These are phyloP conservation scores for Ilyonectria mors-panacis DNA, from an alignment of 2,329 filamentous ascomycete genomes.

Conservation along the genomic window DNA sequence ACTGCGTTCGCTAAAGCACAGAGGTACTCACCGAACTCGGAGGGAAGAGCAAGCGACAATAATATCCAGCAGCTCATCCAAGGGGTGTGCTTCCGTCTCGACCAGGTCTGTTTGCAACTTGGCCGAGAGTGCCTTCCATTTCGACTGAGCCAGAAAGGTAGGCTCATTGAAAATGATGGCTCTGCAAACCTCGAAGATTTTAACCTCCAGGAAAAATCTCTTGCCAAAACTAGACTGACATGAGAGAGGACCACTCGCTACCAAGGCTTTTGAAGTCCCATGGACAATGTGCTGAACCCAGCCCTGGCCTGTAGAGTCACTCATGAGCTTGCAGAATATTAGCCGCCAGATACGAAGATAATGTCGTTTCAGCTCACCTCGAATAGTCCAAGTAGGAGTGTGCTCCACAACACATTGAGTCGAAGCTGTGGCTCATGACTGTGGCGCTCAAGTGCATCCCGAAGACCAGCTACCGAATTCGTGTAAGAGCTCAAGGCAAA, in stretches of 20 bases:
- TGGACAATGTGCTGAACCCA: constrained; percentile 55
- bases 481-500: constrained; percentile 47
- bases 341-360: not conserved
- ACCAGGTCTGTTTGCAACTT: not conserved
- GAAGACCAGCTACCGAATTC: constrained; percentile 44
- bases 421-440: not conserved
- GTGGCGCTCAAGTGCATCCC: constrained; percentile 34
- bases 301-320: constrained; percentile 49
- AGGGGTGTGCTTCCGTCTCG: fast-evolving
- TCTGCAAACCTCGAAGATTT: constrained; percentile 52
- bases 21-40: constrained; percentile 47
- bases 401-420: constrained; percentile 51
- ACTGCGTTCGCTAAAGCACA: too few relatives aligned
- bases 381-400: constrained; percentile 52
- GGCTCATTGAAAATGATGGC: constrained; percentile 51
- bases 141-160: constrained; percentile 43
- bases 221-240: constrained; percentile 42
- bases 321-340: constrained; percentile 47
- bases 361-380: constrained; percentile 43
- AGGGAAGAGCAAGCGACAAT: constrained; percentile 51
- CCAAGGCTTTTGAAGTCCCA: constrained; percentile 51
- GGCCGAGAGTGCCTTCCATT: constrained; percentile 40
- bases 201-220: constrained; percentile 51
- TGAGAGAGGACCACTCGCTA: constrained; percentile 47
- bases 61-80: constrained; percentile 50